Percentiles rank a stretch among this genome's conserved stretches.
Conservation (phyloP, 805 yeast genomes). For the Zygosaccharomyces bailii region DNA sequence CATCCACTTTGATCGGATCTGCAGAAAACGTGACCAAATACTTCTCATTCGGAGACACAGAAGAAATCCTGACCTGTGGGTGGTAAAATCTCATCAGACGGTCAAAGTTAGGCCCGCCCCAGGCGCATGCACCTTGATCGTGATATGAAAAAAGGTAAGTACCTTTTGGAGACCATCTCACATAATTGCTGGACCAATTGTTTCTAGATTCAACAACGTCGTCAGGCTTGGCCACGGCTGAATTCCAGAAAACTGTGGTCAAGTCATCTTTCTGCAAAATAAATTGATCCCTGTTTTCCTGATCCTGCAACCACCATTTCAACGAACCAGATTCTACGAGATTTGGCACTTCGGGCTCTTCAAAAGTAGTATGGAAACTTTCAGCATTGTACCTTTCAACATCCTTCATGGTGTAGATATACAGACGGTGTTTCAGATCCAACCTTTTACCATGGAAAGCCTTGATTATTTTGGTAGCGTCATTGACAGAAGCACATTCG, state of each 20-base stretch:
- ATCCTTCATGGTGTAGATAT: conserved; percentile 78
- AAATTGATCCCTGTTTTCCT: conserved; percentile 85
- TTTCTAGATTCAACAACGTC: conserved; percentile 72
- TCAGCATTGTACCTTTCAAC: conserved; percentile 75
- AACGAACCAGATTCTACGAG: conserved; percentile 76
- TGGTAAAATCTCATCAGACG: conserved; percentile 77
- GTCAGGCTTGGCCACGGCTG: conserved; percentile 67
- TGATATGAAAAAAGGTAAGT: conserved; percentile 82
- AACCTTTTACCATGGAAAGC: conserved; percentile 83
- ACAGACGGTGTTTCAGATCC: conserved; percentile 87
- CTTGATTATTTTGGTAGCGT: conserved; percentile 76
- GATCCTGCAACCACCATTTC: conserved; percentile 88
- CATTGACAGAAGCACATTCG: conserved; percentile 64
- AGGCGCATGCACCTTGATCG: conserved; percentile 90
- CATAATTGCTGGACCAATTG: conserved; percentile 84
- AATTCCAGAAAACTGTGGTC: conserved; percentile 86
- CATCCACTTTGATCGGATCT: conserved; percentile 67
- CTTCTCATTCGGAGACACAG: conserved; percentile 89
- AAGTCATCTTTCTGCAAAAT: conserved; percentile 73
- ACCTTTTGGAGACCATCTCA: conserved; percentile 92
- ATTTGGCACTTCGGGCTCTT: conserved; percentile 69
- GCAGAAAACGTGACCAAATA: conserved; percentile 88
- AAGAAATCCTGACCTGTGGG: conserved; percentile 83
- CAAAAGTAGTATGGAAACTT: conserved; percentile 56
- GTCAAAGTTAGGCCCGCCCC: conserved; percentile 87